Evolutionary conservation across 208 protist species (phyloP).

Genomic region (Strigomonas galati): DNA sequence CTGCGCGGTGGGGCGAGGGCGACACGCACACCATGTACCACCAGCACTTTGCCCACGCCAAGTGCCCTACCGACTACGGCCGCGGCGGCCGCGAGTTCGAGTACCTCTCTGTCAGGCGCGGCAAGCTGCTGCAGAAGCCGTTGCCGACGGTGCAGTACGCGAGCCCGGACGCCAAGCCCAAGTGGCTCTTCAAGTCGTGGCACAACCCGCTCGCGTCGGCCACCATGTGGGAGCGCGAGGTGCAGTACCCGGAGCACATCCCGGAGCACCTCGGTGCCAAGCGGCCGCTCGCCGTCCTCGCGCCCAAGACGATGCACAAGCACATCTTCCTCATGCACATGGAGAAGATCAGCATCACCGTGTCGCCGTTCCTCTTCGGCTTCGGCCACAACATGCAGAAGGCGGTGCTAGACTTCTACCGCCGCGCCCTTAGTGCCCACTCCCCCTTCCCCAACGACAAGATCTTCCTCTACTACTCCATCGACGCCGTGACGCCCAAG

Average conservation of each 20-base stretch:
- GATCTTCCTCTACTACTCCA: slow-evolving; percentile 85
- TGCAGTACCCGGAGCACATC: slow-evolving; percentile 88
- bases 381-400: slow-evolving; percentile 85
- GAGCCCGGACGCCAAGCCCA: slow-evolving; percentile 57
- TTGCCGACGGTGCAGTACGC: slow-evolving; percentile 85
- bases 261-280: slow-evolving; percentile 85
- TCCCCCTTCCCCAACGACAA: slow-evolving; percentile 85
- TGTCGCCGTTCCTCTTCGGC: slow-evolving; percentile 84
- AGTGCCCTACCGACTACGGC: slow-evolving; percentile 88
- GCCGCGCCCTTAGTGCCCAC: slow-evolving; percentile 71
- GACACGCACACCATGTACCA: slow-evolving; percentile 78
- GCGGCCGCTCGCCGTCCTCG: slow-evolving; percentile 76
- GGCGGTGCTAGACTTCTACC: slow-evolving; percentile 84
- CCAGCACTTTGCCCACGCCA: slow-evolving; percentile 87
- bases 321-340: slow-evolving; percentile 89
- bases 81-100: slow-evolving; percentile 82
- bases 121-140: slow-evolving; percentile 77
- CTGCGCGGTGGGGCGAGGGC: slow-evolving; percentile 79
- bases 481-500: slow-evolving; percentile 80
- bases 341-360: slow-evolving; percentile 83
- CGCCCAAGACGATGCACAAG: slow-evolving; percentile 72
- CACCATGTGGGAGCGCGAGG: slow-evolving; percentile 87
- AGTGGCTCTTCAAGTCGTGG: slow-evolving; percentile 91
- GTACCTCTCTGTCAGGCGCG: slow-evolving; percentile 64
- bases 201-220: slow-evolving; percentile 72